Evolutionary conservation across 306 rosid genomes (phyloP).

Genomic region (Crataegus laevigata): DNA sequence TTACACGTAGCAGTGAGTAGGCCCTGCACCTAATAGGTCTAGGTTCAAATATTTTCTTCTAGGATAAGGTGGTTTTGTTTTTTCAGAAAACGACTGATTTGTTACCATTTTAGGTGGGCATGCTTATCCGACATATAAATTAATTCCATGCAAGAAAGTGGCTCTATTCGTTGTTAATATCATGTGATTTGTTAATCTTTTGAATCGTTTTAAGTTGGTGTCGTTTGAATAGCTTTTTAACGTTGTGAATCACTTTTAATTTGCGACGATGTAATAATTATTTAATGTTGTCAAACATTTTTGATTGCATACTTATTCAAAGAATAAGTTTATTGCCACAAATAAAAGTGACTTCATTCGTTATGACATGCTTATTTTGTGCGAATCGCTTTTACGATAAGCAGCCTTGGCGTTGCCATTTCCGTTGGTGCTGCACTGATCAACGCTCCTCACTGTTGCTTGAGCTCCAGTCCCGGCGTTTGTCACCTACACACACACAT

Average conservation of each 20-base stretch:
- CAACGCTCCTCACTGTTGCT: conserved; percentile 48
- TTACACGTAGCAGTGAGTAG: neutral
- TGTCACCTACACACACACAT: conserved; percentile 36
- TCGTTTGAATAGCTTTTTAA: too few relatives aligned
- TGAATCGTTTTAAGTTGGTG: neutral
- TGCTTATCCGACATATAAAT: neutral
- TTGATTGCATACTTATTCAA: too few relatives aligned
- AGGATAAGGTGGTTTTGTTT: neutral
- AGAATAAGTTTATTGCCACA: too few relatives aligned
- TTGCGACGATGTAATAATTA: neutral
- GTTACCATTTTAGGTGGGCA: neutral
- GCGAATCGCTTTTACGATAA: conserved; percentile 14
- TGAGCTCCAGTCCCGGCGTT: conserved; percentile 31
- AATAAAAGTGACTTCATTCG: too few relatives aligned
- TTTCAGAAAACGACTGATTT: neutral
- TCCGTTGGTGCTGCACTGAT: conserved; percentile 45
- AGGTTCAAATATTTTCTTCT: neutral
- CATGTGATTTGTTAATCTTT: neutral
- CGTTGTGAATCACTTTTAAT: neutral
- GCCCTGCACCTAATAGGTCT: neutral
- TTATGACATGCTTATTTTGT: neutral
- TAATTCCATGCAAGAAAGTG: neutral
- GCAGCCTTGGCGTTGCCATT: conserved; percentile 42
- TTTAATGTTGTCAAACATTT: neutral
- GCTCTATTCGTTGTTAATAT: neutral